These are phyloP conservation scores for Discostella stelligera DNA, from an alignment of 352 stramenopile genomes.

Conservation along the genomic window DNA sequence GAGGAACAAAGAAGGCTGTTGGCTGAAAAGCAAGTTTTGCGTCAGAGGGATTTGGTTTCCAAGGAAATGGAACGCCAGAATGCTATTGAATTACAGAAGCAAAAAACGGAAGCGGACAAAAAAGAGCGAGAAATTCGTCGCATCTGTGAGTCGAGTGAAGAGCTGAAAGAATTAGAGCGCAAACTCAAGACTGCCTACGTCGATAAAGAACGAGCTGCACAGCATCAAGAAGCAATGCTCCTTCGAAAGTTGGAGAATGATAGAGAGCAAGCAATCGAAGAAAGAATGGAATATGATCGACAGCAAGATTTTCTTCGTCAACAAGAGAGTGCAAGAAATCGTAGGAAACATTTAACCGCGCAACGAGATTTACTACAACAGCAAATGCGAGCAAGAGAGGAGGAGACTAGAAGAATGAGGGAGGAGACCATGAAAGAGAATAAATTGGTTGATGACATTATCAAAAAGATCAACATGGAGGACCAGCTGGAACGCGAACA, in stretches of 20 bases:
- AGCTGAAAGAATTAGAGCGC: constrained; percentile 87
- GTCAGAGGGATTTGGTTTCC: constrained; percentile 33
- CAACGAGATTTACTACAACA: constrained; percentile 69
- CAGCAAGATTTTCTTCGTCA: constrained; percentile 81
- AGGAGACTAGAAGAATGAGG: constrained; percentile 73
- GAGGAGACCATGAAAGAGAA: constrained; percentile 84
- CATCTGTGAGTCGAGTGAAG: constrained; percentile 88
- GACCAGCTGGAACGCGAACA: constrained; percentile 84
- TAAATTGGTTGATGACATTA: constrained; percentile 86
- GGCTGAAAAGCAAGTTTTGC: constrained; percentile 40
- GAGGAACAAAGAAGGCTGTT: constrained; percentile 46
- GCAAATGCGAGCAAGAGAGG: constrained; percentile 66
- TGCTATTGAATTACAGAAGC: constrained; percentile 75
- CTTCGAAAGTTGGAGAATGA: constrained; percentile 81
- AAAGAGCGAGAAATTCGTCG: constrained; percentile 87
- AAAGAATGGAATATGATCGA: constrained; percentile 90
- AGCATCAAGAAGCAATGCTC: constrained; percentile 88
- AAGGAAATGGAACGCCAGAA: constrained; percentile 42
- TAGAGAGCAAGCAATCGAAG: constrained; percentile 87
- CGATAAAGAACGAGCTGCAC: constrained; percentile 89
- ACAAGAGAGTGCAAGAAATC: constrained; percentile 81
- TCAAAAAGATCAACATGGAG: constrained; percentile 87
- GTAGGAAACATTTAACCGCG: constrained; percentile 80
- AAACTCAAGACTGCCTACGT: constrained; percentile 91
- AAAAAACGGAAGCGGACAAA: constrained; percentile 77